Percentiles rank a stretch among this genome's conserved stretches.
phyloP scores from a whole-genome alignment of 2,329 filamentous ascomycete genomes.

The Calonectria ilicicola region DNA sequence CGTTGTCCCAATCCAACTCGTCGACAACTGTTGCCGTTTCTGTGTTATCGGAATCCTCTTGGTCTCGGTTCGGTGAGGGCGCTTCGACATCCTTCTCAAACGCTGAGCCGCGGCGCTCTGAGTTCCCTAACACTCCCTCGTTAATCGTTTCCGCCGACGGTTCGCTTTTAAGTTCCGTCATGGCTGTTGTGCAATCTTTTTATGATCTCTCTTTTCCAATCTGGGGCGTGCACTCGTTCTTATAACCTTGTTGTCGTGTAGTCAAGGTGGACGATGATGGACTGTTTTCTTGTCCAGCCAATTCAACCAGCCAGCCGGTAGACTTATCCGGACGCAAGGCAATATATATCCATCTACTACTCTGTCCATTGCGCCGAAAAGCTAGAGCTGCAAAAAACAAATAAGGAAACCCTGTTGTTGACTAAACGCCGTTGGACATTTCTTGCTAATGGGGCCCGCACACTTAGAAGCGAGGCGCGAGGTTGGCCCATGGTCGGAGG shows the following conservation, averaged over 20 bases:
- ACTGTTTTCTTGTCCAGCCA: not conserved
- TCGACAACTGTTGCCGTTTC: not conserved
- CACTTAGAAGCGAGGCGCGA: not conserved
- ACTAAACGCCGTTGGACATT: constrained; percentile 11
- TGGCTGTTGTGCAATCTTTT: not conserved
- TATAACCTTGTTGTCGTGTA: too few relatives aligned
- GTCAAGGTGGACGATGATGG: not conserved
- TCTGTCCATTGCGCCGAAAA: not conserved
- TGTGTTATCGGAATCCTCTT: not conserved
- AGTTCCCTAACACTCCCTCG: not conserved
- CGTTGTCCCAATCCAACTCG: constrained; percentile 49
- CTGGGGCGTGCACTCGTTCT: not conserved
- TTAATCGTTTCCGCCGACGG: constrained; percentile 8
- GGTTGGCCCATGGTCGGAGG: not conserved
- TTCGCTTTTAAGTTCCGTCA: not conserved
- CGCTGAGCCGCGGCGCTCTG: constrained; percentile 18
- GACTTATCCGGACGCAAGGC: not conserved
- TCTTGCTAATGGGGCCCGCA: not conserved
- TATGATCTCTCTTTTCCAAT: not conserved
- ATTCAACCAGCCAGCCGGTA: not conserved
- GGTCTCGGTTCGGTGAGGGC: constrained; percentile 7
- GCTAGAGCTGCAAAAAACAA: too few relatives aligned
- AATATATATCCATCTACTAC: not conserved
- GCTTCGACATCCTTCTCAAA: constrained; percentile 48
- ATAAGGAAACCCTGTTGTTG: not conserved